Base-by-base conservation (phyloP, 1,139 yeast species). In the Trichomonascaceae sp. region DNA sequence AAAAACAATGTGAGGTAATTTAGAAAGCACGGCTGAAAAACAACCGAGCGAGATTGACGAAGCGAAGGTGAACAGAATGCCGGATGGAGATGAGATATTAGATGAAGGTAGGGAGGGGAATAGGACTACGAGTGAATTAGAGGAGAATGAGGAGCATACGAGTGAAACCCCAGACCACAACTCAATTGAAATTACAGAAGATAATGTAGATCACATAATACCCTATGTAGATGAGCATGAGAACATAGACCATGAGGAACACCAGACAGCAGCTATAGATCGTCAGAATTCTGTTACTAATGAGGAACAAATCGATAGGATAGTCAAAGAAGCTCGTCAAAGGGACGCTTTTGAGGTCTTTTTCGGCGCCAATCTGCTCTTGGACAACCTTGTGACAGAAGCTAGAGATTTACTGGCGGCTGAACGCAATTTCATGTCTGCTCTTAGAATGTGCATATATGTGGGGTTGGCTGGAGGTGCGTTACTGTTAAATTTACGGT, bases 391-490 rank as follows among this genome's bases (percentile, higher is more conserved):
- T 24, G 63, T 64, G 1, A 62, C 73, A 7, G 72, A 70, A 55
- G 72, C 74, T 4, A 60, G 74, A 24, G 74, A 70, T 57, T 57
- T 68, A 49, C 63, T 63, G 49, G 71, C 70, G 9, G 61, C 61
- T 38, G 74, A 70, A 57, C 65, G 74, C 20, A 70, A 67, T 51
- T 68, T 61, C 53, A 58, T 70, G 47, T 58, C 70, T 4, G 62
- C 66, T 58, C 43, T 66, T 19, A 57, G 64, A 38, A 50, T 61
- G 38, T 55, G 68, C 1, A 38, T 68, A 49, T 59, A 61, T 27
- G 59, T 70, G 9, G 63, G 64, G 7, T 56, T 69, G 9, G 65
- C 68, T 1, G 70, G 69, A 10, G 58, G 61, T 2, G 66, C 69
- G 2, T 56, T 68, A 18, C 51, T 64, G 47, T 49, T 57, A 27